Conservation (phyloP, 2,329 filamentous ascomycete genomes). For the Pleomassaria siparia region DNA sequence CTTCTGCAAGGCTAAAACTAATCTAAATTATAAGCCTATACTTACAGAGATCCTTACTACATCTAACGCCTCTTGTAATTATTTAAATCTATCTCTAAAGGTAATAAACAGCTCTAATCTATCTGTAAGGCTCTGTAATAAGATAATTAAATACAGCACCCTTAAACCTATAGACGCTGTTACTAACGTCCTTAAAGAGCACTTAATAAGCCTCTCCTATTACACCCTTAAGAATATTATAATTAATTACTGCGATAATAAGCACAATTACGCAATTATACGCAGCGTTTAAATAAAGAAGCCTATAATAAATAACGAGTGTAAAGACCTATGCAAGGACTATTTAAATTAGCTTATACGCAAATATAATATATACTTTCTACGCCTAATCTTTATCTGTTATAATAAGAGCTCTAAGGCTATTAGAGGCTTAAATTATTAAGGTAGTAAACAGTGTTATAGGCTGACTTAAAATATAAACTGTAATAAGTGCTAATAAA, state of each 20-base stretch:
- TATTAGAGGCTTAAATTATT: not conserved
- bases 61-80: not conserved
- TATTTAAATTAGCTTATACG: not conserved
- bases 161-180: not conserved
- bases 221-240: not conserved
- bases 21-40: not conserved
- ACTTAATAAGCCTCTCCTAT: not conserved
- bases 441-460: not conserved
- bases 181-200: not conserved
- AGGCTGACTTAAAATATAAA: no score
- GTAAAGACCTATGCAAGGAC: not conserved
- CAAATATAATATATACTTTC: not conserved
- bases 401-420: not conserved
- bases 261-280: conserved; percentile 1
- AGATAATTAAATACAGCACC: not conserved
- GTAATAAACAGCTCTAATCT: not conserved
- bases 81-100: not conserved
- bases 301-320: not conserved
- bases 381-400: not conserved
- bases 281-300: not conserved
- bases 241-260: not conserved
- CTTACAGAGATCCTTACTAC: not conserved
- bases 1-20: not conserved
- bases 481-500: no score
- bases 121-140: not conserved